Percentiles rank a stretch among this genome's conserved stretches.
Evolutionary conservation across 2,329 filamentous ascomycete species (phyloP).

Genomic region (Beauveria australis): DNA sequence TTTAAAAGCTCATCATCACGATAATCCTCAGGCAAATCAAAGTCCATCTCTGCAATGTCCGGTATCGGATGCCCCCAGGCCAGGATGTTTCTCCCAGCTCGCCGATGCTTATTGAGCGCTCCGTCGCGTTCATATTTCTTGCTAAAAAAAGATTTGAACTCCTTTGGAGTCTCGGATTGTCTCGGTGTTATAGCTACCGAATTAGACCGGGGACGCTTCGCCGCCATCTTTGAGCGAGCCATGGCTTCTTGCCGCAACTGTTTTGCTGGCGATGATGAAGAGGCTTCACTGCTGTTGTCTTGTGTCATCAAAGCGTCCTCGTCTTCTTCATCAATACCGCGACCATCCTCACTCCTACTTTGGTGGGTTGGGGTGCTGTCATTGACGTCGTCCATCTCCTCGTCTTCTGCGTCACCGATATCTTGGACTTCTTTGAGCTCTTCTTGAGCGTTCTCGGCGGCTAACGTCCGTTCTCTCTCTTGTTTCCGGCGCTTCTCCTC

Average conservation of each 20-base stretch:
- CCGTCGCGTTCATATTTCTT: constrained; percentile 73
- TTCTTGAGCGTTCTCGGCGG: constrained; percentile 25
- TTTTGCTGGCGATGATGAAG: constrained; percentile 44
- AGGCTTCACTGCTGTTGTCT: constrained; percentile 45
- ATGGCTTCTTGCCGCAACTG: constrained; percentile 68
- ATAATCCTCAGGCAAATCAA: constrained; percentile 63
- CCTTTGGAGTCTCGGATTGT: constrained; percentile 37
- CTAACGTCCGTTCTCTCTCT: constrained; percentile 56
- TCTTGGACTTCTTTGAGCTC: constrained; percentile 27
- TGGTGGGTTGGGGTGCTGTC: constrained; percentile 27
- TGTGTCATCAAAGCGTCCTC: constrained; percentile 27
- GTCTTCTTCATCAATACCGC: constrained; percentile 33
- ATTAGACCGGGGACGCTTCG: constrained; percentile 24
- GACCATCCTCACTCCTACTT: constrained; percentile 21
- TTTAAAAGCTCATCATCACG: constrained; percentile 47
- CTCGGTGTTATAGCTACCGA: constrained; percentile 22
- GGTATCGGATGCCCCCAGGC: constrained; percentile 81
- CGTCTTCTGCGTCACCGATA: constrained; percentile 17
- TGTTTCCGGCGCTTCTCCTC: constrained; percentile 79
- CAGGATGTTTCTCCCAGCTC: constrained; percentile 59
- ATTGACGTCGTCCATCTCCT: constrained; percentile 21
- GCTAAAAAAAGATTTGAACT: constrained; percentile 80
- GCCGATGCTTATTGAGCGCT: constrained; percentile 64
- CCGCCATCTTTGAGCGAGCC: constrained; percentile 37
- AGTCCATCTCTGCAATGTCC: constrained; percentile 62